Evolutionary conservation across 1,139 yeast genomes (phyloP), one percentile per base, ranked within the genome.

Genomic region (Saccharomyces pastorianus): DNA sequence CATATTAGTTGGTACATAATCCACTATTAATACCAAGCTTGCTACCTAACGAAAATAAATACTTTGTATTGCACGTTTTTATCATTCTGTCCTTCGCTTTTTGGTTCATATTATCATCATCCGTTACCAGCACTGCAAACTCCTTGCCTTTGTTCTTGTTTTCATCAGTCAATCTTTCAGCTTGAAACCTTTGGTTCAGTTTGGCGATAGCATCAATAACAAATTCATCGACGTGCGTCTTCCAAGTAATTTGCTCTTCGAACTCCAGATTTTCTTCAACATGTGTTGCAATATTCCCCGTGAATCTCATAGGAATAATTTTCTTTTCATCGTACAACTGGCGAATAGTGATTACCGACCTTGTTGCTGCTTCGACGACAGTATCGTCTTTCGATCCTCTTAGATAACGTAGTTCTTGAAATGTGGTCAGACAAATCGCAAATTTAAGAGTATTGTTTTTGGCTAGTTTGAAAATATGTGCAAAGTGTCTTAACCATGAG

Each of bases 401-500:
- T 58, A 86, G 71, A n/a, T 88, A 84, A 61, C 93, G 72, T 56
- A 86, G 71, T 63, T 86, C 95, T 71, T 86, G 93, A 65, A 85
- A 86, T 6, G 87, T 89, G 29, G 87, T 84, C 56, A 86, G 71
- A 48, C 95, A 91, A 6, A 86, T 82, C 64, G 76, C 81, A 70
- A 69, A 77, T 69, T 71, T 81, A 60, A 86, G 75, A 2, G 84
- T 79, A 11, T 77, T 78, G 60, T 80, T 80, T 44, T 85, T 75
- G 17, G 85, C 81, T 61, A 88, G 81, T 65, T 86, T 86, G 73
- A 78, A 86, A 32, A 86, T 75, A 56, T 85, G 76, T 1, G 93
- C 95, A 68, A 90, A 85, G 66, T 85, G 91, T 62, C 86, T 84
- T 59, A 86, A 73, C 93, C 93, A 86, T 58, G 86, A 82, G 58